Base-by-base conservation (phyloP, 2,329 filamentous ascomycete species). In the Cytospora chrysosperma region DNA sequence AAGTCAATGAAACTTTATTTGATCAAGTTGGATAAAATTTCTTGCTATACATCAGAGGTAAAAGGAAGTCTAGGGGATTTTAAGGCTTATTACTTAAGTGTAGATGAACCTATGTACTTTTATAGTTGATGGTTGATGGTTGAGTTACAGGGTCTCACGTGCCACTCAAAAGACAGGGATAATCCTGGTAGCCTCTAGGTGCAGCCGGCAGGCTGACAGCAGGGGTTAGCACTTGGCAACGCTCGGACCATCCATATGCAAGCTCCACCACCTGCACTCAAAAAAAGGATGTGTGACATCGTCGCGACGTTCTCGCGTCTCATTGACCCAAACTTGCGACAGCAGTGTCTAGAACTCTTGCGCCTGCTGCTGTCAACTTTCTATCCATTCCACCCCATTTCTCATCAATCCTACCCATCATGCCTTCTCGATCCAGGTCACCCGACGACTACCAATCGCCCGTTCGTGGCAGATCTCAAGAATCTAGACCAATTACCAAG, bases 381-480 rank as follows among this genome's bases (percentile, higher is more conserved):
- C n/a, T 4, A 21, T 13, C 43, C n/a, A 24, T 21, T 24, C n/a
- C n/a, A 10, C 13, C 21, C n/a, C 13, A 32, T 53, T 2, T 13
- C 51, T 12, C 27, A 17, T 37, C 30, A 19, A 4, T 34, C 4
- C 9, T 21, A 34, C 34, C 51, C 19, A 61, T 27, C 15, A 71
- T 72, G 69, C 61, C 63, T 57, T 68, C 64, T 21, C 55, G 66
- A 61, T 65, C 64, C 51, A 60, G 66, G 52, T 69, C 67, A n/a
- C 64, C 56, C 26, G 61, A 61, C 37, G 24, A 32, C 17, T 40
- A 56, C 24, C 64, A 57, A 19, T 63, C 64, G 56, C 63, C 56
- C 52, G 63, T 60, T 34, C 59, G 50, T 30, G 67, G 66, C 40
- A 67, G 40, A 12, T 62, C 64, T 53, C 37, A 63, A 62, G 55